These are phyloP conservation scores for Lactuca saligna DNA, from an alignment of 129 eudicot species.

Conservation along the genomic window DNA sequence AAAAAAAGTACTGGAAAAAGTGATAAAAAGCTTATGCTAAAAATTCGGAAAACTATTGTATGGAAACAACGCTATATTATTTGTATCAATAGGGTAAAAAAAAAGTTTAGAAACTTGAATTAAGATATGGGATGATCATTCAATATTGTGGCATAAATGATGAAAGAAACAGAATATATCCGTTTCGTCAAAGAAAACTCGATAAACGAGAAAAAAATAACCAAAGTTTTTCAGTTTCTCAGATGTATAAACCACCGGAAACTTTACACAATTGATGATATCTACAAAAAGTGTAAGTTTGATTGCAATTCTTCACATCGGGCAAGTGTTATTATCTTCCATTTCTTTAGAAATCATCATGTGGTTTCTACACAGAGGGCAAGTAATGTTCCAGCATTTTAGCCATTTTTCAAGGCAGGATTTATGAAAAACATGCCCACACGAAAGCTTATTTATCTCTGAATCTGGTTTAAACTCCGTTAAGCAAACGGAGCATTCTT, in stretches of 20 bases:
- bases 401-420: conserved; percentile 75
- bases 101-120: background rate
- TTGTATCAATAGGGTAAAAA: background rate
- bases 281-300: conserved; percentile 36
- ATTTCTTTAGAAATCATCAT: conserved; percentile 52
- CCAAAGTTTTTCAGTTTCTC: conserved; percentile 25
- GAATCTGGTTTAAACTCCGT: conserved; percentile 60
- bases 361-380: conserved; percentile 70
- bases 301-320: conserved; percentile 49
- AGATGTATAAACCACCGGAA: conserved; percentile 37
- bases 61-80: too few relatives aligned
- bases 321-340: conserved; percentile 72
- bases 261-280: conserved; percentile 35
- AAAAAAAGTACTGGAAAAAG: too few relatives aligned
- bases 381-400: conserved; percentile 58
- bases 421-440: conserved; percentile 77
- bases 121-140: conserved; percentile 9
- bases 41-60: too few relatives aligned
- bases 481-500: conserved; percentile 83
- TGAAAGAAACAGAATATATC: conserved; percentile 14
- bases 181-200: conserved; percentile 23
- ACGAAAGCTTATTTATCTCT: conserved; percentile 60
- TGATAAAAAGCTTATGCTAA: too few relatives aligned
- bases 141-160: conserved; percentile 21
- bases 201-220: conserved; percentile 19